Base-by-base conservation (phyloP, 2,329 filamentous ascomycete genomes). In the Cyclaneusma minus region DNA sequence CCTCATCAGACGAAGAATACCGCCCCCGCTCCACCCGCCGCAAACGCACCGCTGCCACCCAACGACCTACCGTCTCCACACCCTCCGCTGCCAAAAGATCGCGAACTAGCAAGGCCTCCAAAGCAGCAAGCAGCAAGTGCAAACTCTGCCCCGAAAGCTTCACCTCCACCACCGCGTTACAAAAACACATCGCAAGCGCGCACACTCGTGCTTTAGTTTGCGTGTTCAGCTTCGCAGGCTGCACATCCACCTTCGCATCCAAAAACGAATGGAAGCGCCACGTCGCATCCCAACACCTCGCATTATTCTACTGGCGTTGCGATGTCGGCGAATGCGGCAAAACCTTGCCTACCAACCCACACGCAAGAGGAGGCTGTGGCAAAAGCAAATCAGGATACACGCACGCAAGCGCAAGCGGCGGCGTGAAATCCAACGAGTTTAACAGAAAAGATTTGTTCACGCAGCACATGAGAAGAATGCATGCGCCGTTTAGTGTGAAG, bases 211-310 rank as follows among this genome's bases (percentile, higher is more conserved):
- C 68, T 0, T 89, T 87, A 43, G 59, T 63, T 13, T 95, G 87
- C 49, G 71, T 82, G 30, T 84, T 94, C 47, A 58, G 67, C 16
- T 73, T 68, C 29, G 89, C 84, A 30, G 79, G 77, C 17, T 95
- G 87, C 52, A 37, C 35, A 1, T 68, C 71, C 3, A 71, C 63
- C 1, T 93, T 93, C 43, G 63, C 66, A 3, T 74, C 65, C 38
- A 93, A 92, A 55, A 93, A 93, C 46, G 85, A 94, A 49, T 94
- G 87, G 87, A 94, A 94, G 50, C 71, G 87, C 0, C 87, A 95
- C 45, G 70, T 87, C 41, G 56, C 61, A 16, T 79, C 77, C 0
- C 79, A 92, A 44, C 87, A 95, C 44, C 58, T 93, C 13, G 67
- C 74, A 28, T 58, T 81, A 3, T 56, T 65, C 22, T 79, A 73